Base-by-base conservation (phyloP, 2,329 filamentous ascomycete genomes). In the Cladosporium colombiae region DNA sequence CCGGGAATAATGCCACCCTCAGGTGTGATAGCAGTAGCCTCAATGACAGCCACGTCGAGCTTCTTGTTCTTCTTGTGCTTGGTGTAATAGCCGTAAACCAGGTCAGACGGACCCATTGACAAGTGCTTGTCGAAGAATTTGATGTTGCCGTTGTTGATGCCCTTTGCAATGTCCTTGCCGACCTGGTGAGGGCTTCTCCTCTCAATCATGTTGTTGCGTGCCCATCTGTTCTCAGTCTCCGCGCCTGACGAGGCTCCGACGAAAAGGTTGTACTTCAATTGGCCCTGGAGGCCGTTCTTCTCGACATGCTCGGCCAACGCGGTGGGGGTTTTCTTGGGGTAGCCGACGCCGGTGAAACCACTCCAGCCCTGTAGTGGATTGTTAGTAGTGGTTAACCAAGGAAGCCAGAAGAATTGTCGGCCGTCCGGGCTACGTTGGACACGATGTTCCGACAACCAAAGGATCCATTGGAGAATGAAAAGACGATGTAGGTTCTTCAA, bases 101-200 rank as follows among this genome's bases (percentile, higher is more conserved):
- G 82, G 76, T 96, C 92, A 46, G 89, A 85, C 4, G 92, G 92
- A 77, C 96, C 96, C 92, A 96, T 96, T 79, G 89, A 93, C 75
- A 96, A 78, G 81, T 96, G 92, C 82, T 96, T 96, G 78, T 96
- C 92, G 76, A 96, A 96, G 80, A 96, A 96, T 69, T 94, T 88
- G 80, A 96, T 96, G 71, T 89, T 85, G 52, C 92, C 92, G 72
- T 89, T 88, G 78, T 96, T 96, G 81, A 96, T 96, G 11, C 92
- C 92, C 82, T 92, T 94, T 67, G 92, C 87, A 70, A 96, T 96
- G 66, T 91, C 86, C 82, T 96, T 96, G 75, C 92, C 92, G 67
- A 96, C 92, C 77, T 96, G 92, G 80, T 96, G 92, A 65, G 92
- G 92, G 71, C 87, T 86, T 65, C 92, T 86, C 65, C 92, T 85